Base-by-base conservation (phyloP, 495 filamentous ascomycete genomes). In the Pseudomonodictys pantanalensis region DNA sequence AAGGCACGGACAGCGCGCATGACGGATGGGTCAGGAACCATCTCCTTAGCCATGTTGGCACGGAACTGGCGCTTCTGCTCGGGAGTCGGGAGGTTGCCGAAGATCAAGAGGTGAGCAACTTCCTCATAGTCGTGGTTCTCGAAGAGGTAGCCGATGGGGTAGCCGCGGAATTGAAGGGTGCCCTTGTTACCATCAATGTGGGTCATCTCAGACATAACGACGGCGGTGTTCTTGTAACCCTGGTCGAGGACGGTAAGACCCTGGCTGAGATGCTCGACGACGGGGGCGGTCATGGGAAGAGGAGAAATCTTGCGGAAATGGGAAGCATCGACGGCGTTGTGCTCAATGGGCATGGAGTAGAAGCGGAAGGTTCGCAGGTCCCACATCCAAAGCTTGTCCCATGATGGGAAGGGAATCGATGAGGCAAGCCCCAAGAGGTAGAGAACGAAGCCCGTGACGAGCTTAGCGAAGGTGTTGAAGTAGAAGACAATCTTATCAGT, bases 181-280 rank as follows among this genome's bases (percentile, higher is more conserved):
- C 44, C 44, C 18, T 28, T 23, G 44, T 47, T 47, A 22, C 44
- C 44, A 47, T 47, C 44, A 22, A 47, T 47, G 24, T 47, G 24
- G 20, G 44, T 47, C 18, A 47, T 47, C 24, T 47, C 17, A 22
- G 20, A 24, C 24, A 22, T 28, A 12, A 23, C 20, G 18, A 47
- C 44, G 24, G 44, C 44, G 15, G 44, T 47, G 44, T 47, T 47
- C 44, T 28, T 23, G 44, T 24, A 47, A 23, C 44, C 44, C 44
- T 23, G 12, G 25, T 47, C 44, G 20, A 47, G 24, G 7, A 47
- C 44, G 7, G 24, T 47, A 11, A 47, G 24, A 47, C 44, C 44
- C 12, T 11, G 12, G 15, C 17, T 12, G 12, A 47, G 3, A 22
- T 47, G 44, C 18, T 47, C 44, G 18, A 24, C 20, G 18, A 24